phyloP scores from a whole-genome alignment of 2,329 filamentous ascomycete species.

The Ascochyta fabae region DNA sequence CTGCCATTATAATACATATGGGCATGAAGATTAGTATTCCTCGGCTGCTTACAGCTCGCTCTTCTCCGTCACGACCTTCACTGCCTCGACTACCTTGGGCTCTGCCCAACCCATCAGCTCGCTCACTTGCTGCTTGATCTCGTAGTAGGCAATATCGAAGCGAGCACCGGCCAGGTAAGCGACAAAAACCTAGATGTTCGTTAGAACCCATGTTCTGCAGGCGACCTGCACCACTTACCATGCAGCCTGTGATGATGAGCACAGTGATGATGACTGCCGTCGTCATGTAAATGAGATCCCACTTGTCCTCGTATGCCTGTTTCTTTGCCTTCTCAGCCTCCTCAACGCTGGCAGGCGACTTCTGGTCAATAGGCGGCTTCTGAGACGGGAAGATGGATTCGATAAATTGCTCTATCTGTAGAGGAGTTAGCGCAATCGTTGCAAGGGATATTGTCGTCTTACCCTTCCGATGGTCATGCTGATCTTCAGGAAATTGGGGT shows the following conservation, averaged over 20 bases:
- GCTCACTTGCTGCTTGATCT: slow-evolving; percentile 61
- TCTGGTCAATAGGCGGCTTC: slow-evolving; percentile 62
- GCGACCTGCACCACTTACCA: slow-evolving; percentile 67
- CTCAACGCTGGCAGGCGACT: slow-evolving; percentile 52
- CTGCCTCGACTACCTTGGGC: slow-evolving; percentile 24
- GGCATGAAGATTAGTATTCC: slow-evolving; percentile 21
- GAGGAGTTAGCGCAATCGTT: slow-evolving; percentile 7
- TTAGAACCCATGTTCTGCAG: slow-evolving; percentile 21
- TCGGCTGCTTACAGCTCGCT: slow-evolving; percentile 50
- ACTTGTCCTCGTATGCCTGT: slow-evolving; percentile 58
- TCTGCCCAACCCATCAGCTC: slow-evolving; percentile 40
- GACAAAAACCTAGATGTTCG: slow-evolving; percentile 66
- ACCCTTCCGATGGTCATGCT: slow-evolving; percentile 89
- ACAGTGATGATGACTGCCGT: slow-evolving; percentile 72
- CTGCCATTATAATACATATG: slow-evolving; percentile 43
- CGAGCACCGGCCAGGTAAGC: slow-evolving; percentile 83
- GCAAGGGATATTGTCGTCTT: slow-evolving; percentile 27
- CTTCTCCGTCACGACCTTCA: slow-evolving; percentile 40
- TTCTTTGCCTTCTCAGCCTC: slow-evolving; percentile 64
- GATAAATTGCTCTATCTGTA: slow-evolving; percentile 93
- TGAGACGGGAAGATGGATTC: slow-evolving; percentile 90
- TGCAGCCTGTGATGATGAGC: slow-evolving; percentile 71
- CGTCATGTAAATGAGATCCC: slow-evolving; percentile 68
- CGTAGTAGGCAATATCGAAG: slow-evolving; percentile 73
- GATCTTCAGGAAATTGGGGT: slow-evolving; percentile 91